Evolutionary conservation across 805 yeast species (phyloP).

Genomic region (Sungouiozyma ichnusensis): DNA sequence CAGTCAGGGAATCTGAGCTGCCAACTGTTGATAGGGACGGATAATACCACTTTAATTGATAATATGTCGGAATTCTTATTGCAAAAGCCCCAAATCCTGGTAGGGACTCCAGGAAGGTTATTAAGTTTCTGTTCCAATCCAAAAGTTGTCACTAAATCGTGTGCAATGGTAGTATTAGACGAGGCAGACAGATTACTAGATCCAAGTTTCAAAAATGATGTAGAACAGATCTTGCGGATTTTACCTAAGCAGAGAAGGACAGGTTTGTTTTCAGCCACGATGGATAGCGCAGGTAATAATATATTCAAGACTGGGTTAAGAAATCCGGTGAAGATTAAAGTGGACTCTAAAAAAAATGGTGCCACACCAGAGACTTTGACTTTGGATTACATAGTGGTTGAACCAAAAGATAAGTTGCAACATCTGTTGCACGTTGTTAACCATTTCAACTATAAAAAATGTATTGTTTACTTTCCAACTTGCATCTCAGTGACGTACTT

Average conservation of each 20-base stretch:
- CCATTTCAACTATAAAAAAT: constrained; percentile 54
- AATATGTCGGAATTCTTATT: constrained; percentile 53
- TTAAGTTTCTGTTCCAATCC: constrained; percentile 57
- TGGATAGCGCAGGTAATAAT: constrained; percentile 67
- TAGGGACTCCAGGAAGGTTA: constrained; percentile 90
- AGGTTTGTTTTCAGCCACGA: constrained; percentile 90
- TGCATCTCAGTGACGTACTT: constrained; percentile 76
- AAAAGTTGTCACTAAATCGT: constrained; percentile 47
- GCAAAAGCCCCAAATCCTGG: constrained; percentile 57
- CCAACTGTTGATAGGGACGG: constrained; percentile 46
- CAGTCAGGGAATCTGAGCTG: constrained; percentile 33
- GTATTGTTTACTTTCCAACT: constrained; percentile 88
- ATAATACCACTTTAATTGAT: constrained; percentile 51
- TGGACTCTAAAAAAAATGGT: constrained; percentile 39
- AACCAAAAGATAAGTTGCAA: constrained; percentile 54
- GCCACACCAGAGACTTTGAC: constrained; percentile 53
- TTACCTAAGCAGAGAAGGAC: constrained; percentile 89
- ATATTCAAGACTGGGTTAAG: constrained; percentile 84
- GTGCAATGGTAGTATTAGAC: constrained; percentile 73
- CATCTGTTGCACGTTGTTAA: constrained; percentile 43
- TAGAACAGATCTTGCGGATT: constrained; percentile 51
- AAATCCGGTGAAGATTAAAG: constrained; percentile 83
- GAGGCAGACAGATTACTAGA: constrained; percentile 90
- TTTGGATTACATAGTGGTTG: constrained; percentile 47
- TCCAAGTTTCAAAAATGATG: constrained; percentile 58